phyloP scores from a whole-genome alignment of 2,329 filamentous ascomycete species.

The Aspergillus ochraceoroseus region DNA sequence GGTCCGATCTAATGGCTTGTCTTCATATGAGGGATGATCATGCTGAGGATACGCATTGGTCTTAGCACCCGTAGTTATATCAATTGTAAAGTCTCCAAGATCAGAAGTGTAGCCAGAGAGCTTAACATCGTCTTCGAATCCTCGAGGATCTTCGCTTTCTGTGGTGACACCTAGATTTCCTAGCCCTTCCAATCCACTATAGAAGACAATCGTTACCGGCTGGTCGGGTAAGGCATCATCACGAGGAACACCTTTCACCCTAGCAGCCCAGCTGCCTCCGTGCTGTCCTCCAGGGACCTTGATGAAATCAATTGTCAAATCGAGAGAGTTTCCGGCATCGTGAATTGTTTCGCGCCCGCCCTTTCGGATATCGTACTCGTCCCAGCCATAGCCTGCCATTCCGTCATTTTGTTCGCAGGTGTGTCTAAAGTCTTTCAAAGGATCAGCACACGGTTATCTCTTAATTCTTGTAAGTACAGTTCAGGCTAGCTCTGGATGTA shows the following conservation, averaged over 20 bases:
- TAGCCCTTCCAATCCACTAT: constrained; percentile 71
- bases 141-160: constrained; percentile 47
- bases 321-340: constrained; percentile 79
- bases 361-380: constrained; percentile 84
- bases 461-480: neutral
- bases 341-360: constrained; percentile 88
- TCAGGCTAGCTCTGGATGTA: constrained; percentile 31
- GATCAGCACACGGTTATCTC: constrained; percentile 18
- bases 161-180: constrained; percentile 60
- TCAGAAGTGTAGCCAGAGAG: constrained; percentile 65
- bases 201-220: constrained; percentile 76
- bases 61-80: constrained; percentile 65
- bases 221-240: constrained; percentile 62
- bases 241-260: constrained; percentile 75
- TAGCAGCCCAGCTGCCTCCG: constrained; percentile 86
- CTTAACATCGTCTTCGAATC: constrained; percentile 58
- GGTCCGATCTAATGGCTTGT: constrained; percentile 70
- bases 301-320: constrained; percentile 88
- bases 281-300: constrained; percentile 81
- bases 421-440: constrained; percentile 68
- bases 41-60: constrained; percentile 55
- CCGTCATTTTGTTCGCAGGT: constrained; percentile 94
- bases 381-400: constrained; percentile 96
- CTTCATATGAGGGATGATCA: constrained; percentile 59
- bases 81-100: constrained; percentile 74